phyloP scores from a whole-genome alignment of 345 rosid species.

The Eutrema heterophyllum region DNA sequence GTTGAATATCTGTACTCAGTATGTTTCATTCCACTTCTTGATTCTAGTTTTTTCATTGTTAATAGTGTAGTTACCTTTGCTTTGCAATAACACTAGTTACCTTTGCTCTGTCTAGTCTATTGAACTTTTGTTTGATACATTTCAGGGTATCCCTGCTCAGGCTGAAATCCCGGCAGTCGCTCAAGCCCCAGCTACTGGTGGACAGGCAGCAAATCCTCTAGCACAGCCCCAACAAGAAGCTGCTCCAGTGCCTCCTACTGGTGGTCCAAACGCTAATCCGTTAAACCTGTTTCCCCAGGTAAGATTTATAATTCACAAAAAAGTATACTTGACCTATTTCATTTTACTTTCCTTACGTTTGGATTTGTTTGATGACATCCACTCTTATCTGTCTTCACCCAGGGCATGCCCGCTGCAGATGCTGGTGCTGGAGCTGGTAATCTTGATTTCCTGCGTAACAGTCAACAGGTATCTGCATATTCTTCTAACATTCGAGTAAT shows the following conservation, averaged over 20 bases:
- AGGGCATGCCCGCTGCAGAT: slow-evolving; percentile 90
- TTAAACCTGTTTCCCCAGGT: slow-evolving; percentile 37
- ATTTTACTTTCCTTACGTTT: not conserved
- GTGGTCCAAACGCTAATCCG: slow-evolving; percentile 37
- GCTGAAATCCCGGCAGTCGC: slow-evolving; percentile 32
- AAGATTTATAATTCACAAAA: not conserved
- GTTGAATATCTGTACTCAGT: slow-evolving; percentile 94
- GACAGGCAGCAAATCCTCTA: slow-evolving; percentile 30
- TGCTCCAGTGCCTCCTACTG: slow-evolving; percentile 24
- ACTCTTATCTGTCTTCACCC: slow-evolving; percentile 13
- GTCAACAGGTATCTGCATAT: slow-evolving; percentile 62
- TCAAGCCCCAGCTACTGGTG: slow-evolving; percentile 28
- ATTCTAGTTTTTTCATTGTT: not conserved
- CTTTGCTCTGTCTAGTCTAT: not conserved
- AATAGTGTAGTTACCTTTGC: not conserved
- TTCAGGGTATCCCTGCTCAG: slow-evolving; percentile 36
- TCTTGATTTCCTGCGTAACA: slow-evolving; percentile 88
- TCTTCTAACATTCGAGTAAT: not conserved
- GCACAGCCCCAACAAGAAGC: slow-evolving; percentile 29
- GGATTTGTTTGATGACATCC: not conserved
- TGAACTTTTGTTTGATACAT: not conserved
- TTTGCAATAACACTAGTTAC: not conserved
- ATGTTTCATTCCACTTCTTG: slow-evolving; percentile 22
- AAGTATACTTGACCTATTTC: not conserved
- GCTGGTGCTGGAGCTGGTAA: slow-evolving; percentile 68